A percentile compares a stretch with the other conserved stretches of the same genome.
Conservation (phyloP, 495 filamentous ascomycete species). For the Daldinia vernicosa region DNA sequence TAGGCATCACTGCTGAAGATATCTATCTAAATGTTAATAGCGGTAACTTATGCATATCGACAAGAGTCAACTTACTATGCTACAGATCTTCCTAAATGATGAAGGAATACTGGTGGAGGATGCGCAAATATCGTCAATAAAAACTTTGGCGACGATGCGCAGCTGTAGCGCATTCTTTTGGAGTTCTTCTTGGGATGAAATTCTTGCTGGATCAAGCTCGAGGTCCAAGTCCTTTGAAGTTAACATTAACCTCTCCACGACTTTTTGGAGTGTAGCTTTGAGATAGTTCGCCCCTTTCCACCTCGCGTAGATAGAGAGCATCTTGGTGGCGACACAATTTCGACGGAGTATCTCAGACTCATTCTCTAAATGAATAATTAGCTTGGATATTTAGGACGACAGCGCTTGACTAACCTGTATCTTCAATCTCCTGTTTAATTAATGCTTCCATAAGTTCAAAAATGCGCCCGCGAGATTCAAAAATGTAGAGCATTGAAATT, state of each 20-base stretch:
- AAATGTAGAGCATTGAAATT: constrained; percentile 71
- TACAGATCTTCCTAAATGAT: constrained; percentile 71
- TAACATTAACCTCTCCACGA: constrained; percentile 66
- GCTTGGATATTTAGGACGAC: neutral
- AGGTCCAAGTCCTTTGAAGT: constrained; percentile 69
- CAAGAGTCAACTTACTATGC: constrained; percentile 55
- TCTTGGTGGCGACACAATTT: constrained; percentile 73
- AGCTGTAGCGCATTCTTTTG: constrained; percentile 68
- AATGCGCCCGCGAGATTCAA: constrained; percentile 67
- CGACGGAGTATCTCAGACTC: constrained; percentile 69
- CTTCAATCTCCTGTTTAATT: constrained; percentile 71
- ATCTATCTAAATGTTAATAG: constrained; percentile 52
- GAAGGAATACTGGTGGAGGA: constrained; percentile 66
- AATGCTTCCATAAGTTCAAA: constrained; percentile 69
- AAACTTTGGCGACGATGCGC: constrained; percentile 68
- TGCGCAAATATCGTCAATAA: constrained; percentile 71
- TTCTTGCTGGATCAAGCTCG: constrained; percentile 69
- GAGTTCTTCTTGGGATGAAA: constrained; percentile 64
- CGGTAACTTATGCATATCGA: neutral
- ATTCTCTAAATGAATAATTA: constrained; percentile 55
- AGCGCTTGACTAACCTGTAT: constrained; percentile 56
- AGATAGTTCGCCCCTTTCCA: constrained; percentile 72
- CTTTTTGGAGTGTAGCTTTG: constrained; percentile 68
- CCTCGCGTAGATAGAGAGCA: constrained; percentile 72
- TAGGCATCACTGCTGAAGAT: constrained; percentile 62